Evolutionary conservation across 2,329 filamentous ascomycete species (phyloP).

Genomic region (Dryadomyces quercus-mongolicae): DNA sequence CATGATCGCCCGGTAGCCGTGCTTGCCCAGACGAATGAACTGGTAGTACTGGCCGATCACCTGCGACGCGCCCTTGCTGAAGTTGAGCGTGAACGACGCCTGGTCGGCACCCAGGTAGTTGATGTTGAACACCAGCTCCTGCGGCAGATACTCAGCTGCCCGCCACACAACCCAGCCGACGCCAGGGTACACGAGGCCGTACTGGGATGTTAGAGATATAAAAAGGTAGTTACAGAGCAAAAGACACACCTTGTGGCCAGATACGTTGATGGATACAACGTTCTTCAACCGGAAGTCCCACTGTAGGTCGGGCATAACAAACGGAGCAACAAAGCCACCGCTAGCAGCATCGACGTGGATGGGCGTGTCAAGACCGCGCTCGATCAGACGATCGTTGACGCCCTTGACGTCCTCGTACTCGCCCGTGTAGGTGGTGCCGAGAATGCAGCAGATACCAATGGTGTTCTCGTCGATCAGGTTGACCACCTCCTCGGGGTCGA

Average conservation of each 20-base stretch:
- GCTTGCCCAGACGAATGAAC: constrained; percentile 86
- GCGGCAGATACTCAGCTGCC: constrained; percentile 66
- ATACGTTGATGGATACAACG: constrained; percentile 89
- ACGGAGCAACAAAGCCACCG: constrained; percentile 87
- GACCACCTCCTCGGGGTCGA: constrained; percentile 51
- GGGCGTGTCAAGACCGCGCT: constrained; percentile 63
- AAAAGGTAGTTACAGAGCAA: background rate
- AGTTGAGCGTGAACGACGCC: constrained; percentile 92
- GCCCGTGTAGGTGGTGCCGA: constrained; percentile 90
- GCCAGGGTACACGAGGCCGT: constrained; percentile 67
- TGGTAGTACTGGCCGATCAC: constrained; percentile 98
- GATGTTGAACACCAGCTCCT: constrained; percentile 97
- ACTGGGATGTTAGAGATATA: constrained; percentile 15
- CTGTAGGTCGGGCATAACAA: constrained; percentile 68
- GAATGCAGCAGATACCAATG: constrained; percentile 84
- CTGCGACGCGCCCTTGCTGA: constrained; percentile 88
- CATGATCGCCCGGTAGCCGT: constrained; percentile 89
- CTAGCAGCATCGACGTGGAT: constrained; percentile 92
- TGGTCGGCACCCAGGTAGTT: constrained; percentile 96
- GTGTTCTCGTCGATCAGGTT: constrained; percentile 53
- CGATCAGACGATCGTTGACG: constrained; percentile 74
- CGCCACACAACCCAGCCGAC: constrained; percentile 94
- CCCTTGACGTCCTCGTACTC: constrained; percentile 91
- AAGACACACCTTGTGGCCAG: constrained; percentile 61
- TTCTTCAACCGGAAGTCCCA: constrained; percentile 90